Evolutionary conservation across 345 rosid genomes (phyloP), one percentile per base, ranked within the genome.

Genomic region (Chamaenerion angustifolium): DNA sequence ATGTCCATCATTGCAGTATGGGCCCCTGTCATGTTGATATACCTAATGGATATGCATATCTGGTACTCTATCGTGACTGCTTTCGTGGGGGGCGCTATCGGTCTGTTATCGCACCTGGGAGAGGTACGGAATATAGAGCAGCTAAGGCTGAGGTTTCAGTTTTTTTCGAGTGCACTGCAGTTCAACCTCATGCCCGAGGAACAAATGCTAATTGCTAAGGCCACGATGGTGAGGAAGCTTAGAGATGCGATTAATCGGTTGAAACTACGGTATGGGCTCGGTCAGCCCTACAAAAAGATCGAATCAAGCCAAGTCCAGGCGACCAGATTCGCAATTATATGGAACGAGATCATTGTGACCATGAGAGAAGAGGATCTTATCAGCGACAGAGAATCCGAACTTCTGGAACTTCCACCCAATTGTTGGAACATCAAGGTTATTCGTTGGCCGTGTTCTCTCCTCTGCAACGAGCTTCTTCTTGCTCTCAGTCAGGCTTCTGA

Each of bases 281-380:
- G 97, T 58, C 83, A 62, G 69, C 76, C 79, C 54, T 74, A 73
- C 80, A 77, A 58, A 51, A 85, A 89, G 68, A 68, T 89, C 1
- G 97, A 85, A 61, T 89, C 95, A 25, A 81, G 63, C 66, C 97
- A 79, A 55, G 94, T 82, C 46, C 90, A 83, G 49, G 85, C 95
- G 8, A 76, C 85, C 10, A 74, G 77, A 73, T 89, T 89, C 73
- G 95, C 98, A 18, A 51, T 83, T 64, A 71, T 89, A 52, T 89
- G 98, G 98, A 89, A 89, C 70, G 94, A 81, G 73, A 81, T 89
- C 51, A 64, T 89, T 19, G 48, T 59, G 47, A 56, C 76, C 37
- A 83, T 89, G 67, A 72, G 88, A 71, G 97, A 89, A 66, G 97
- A 89, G 71, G 97, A 85, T 67, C 76, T 79, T 12, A 68, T 89